Evolutionary conservation across 2,329 filamentous ascomycete species (phyloP).

Genomic region (Thelonectria olida): DNA sequence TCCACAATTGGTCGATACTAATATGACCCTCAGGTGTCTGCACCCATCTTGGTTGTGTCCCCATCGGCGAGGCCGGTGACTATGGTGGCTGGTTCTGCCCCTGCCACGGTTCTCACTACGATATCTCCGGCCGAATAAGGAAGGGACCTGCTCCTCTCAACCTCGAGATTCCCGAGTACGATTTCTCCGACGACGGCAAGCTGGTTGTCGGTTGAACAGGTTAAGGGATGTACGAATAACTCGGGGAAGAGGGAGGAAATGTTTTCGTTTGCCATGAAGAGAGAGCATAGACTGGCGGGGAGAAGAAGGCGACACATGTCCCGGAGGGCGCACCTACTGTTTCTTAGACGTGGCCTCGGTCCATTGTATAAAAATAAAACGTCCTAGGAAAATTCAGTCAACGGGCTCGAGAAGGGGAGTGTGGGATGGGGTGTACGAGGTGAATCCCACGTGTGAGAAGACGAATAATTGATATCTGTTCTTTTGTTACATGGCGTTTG

Average conservation of each 20-base stretch:
- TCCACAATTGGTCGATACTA: constrained; percentile 15
- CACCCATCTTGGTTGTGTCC: constrained; percentile 98
- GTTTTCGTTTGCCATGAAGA: constrained; percentile 20
- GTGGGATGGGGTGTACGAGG: constrained; percentile 25
- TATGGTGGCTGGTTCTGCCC: constrained; percentile 99
- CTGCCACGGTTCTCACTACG: constrained; percentile 99
- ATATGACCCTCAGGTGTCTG: constrained; percentile 76
- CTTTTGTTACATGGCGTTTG: constrained; percentile 2
- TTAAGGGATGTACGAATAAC: constrained; percentile 39
- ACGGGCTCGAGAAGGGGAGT: constrained; percentile 28
- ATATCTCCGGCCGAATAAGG: constrained; percentile 98
- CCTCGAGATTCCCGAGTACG: constrained; percentile 92
- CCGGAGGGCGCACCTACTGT: constrained; percentile 41
- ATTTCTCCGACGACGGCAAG: constrained; percentile 89
- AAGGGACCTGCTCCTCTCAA: constrained; percentile 97
- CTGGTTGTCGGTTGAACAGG: constrained; percentile 87
- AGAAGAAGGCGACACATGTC: constrained; percentile 30
- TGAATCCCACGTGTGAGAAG: constrained; percentile 27
- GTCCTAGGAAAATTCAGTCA: constrained; percentile 41
- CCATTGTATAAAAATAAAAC: constrained; percentile 52
- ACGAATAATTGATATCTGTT: constrained; percentile 38
- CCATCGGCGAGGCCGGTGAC: constrained; percentile 98
- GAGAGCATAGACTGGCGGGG: constrained; percentile 38
- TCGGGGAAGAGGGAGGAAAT: constrained; percentile 6
- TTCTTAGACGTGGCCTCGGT: constrained; percentile 48